Evolutionary conservation across 805 yeast species (phyloP).

Genomic region (Candida odintsovae): DNA sequence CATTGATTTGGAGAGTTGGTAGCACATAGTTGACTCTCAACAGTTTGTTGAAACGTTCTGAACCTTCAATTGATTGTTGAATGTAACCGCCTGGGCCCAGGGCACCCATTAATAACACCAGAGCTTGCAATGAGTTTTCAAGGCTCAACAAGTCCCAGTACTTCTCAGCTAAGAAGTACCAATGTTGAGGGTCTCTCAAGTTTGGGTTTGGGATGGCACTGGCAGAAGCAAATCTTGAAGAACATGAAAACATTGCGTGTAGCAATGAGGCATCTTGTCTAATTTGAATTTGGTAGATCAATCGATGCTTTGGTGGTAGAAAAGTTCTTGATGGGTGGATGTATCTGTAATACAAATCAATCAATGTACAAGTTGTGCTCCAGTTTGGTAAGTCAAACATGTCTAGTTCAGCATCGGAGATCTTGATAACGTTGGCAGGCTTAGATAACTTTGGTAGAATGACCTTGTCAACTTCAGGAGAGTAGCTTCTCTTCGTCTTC

Average conservation of each 20-base stretch:
- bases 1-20: conserved; percentile 12
- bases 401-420: conserved; percentile 27
- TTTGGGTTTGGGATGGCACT: conserved; percentile 20
- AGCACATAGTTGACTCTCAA: conserved; percentile 13
- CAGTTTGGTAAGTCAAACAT: conserved; percentile 33
- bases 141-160: conserved; percentile 27
- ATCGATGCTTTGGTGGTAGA: conserved; percentile 29
- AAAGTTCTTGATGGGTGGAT: conserved; percentile 32
- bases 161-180: conserved; percentile 31
- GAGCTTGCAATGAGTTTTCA: conserved; percentile 23
- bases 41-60: conserved; percentile 17
- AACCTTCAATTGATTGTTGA: conserved; percentile 24
- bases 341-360: conserved; percentile 37
- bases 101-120: conserved; percentile 25
- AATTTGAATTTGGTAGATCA: conserved; percentile 26
- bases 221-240: conserved; percentile 28
- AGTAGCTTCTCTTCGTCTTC: conserved; percentile 6
- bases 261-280: conserved; percentile 26
- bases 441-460: conserved; percentile 9
- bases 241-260: conserved; percentile 31
- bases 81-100: conserved; percentile 26
- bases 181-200: conserved; percentile 29
- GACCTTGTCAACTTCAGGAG: conserved; percentile 2
- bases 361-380: conserved; percentile 26
- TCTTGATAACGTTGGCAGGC: conserved; percentile 8